Evolutionary conservation across 129 eudicot genomes (phyloP), one percentile per base, ranked within the genome.

Genomic region (Gnaphalium uliginosum): DNA sequence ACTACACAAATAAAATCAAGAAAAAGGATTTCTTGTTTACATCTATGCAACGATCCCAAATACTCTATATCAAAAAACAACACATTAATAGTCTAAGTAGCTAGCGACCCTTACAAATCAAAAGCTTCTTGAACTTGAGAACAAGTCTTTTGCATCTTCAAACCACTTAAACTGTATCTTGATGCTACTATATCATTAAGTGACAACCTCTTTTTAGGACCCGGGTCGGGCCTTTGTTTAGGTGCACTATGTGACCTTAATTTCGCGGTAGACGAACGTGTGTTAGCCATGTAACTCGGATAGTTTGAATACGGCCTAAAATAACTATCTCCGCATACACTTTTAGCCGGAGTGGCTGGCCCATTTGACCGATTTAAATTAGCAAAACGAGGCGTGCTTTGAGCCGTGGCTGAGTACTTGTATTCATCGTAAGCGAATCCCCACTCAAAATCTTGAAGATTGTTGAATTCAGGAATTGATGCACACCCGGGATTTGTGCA

Each of bases 171-270:
- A 73, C 96, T 93, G 54, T 59, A 85, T 78, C 98, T 90, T 26
- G 98, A 87, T 26, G 92, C 96, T 91, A 88, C 90, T 23, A 93
- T 78, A 48, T 93, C 98, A 70, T 83, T 82, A 66, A 93, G 81
- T 5, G 98, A 83, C 21, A 93, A 70, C 79, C 90, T 72, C 71
- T 87, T 93, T 77, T 87, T 93, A 4, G 90, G 82, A 73, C 85
- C 86, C 41, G 74, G 66, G 24, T 87, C 96, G 7, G 96, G 96
- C 83, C 98, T 83, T 70, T 93, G 98, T 65, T 84, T 93, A 19
- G 98, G 98, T 4, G 96, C 96, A 30, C 98, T 93, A 41, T 90
- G 87, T 6, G 96, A 90, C 88, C 98, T 83, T 75, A 82, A 51
- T 84, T 93, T 93, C 13, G 98, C 98, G 21, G 77, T 84, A 8